Evolutionary conservation across 163 green algal species (phyloP).

Genomic region (Coccomyxa subellipsoidea): DNA sequence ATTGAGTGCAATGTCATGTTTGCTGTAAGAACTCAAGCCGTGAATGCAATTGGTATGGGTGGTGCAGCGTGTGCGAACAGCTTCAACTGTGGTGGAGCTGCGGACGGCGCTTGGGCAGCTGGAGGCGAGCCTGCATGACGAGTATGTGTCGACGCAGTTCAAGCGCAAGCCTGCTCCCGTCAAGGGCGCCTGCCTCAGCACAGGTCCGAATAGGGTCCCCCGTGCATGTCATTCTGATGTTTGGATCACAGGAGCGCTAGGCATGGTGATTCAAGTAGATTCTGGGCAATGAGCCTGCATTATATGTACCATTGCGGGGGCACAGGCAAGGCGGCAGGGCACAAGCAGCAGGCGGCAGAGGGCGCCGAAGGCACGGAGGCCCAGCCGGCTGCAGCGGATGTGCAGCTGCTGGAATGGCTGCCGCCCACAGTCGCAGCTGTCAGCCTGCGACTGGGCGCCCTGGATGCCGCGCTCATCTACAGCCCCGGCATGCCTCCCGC

Average conservation of each 20-base stretch:
- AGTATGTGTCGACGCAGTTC: slow-evolving; percentile 35
- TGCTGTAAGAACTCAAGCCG: no score
- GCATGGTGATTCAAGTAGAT: no score
- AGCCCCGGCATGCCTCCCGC: slow-evolving; percentile 18
- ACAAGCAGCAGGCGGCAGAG: neutral
- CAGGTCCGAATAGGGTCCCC: slow-evolving; percentile 24
- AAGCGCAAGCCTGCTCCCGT: slow-evolving; percentile 40
- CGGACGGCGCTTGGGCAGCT: slow-evolving; percentile 52
- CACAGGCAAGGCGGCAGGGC: neutral
- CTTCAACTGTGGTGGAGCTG: slow-evolving; percentile 29
- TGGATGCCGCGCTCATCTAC: slow-evolving; percentile 74
- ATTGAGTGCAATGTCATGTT: no score
- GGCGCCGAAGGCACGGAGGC: neutral
- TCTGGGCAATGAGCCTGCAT: no score
- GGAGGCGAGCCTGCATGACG: slow-evolving; percentile 32
- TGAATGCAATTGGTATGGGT: no score
- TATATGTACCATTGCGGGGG: no score
- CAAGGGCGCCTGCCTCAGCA: slow-evolving; percentile 51
- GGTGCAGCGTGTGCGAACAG: neutral
- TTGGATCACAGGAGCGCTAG: no score
- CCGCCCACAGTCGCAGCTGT: slow-evolving; percentile 65
- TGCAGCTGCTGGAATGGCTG: slow-evolving; percentile 67
- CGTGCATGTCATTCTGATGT: no score
- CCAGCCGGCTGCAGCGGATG: neutral
- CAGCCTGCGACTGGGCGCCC: slow-evolving; percentile 54